Conservation (phyloP, 345 rosid genomes). For the Mangifera indica region DNA sequence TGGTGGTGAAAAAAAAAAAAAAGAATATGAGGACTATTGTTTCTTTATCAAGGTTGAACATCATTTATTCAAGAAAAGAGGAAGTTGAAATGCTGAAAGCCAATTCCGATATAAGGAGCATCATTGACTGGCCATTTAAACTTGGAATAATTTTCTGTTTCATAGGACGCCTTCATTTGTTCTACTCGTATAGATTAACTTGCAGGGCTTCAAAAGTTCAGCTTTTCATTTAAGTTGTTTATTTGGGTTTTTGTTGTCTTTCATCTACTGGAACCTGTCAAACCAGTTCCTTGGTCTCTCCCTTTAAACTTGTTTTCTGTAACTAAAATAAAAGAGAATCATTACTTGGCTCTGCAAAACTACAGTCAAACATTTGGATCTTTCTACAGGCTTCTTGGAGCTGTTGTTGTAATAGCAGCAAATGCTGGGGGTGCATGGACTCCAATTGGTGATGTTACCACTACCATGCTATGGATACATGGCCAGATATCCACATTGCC, state of each 20-base stretch:
- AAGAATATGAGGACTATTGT: not conserved
- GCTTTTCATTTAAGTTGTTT: not conserved
- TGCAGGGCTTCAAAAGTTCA: not conserved
- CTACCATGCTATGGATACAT: slow-evolving; percentile 98
- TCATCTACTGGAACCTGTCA: not conserved
- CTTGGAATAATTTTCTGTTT: not conserved
- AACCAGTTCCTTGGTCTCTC: not conserved
- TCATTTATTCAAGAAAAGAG: not conserved
- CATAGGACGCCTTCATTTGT: not conserved
- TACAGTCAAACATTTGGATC: slow-evolving; percentile 5
- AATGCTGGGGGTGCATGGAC: slow-evolving; percentile 99
- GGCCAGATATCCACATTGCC: slow-evolving; percentile 86
- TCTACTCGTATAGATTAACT: not conserved
- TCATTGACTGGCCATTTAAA: too few relatives aligned
- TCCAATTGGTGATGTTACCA: slow-evolving; percentile 98
- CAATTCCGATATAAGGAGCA: not conserved
- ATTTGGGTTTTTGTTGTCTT: not conserved
- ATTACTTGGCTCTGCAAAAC: not conserved
- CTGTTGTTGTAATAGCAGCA: slow-evolving; percentile 92
- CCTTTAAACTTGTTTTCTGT: not conserved
- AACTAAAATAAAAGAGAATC: not conserved
- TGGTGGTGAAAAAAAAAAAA: not conserved
- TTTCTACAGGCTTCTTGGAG: slow-evolving; percentile 81
- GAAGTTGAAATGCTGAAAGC: not conserved
- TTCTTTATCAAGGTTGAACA: not conserved